These are phyloP conservation scores for Capronia epimyces DNA, from an alignment of 2,329 filamentous ascomycete species.

Conservation along the genomic window DNA sequence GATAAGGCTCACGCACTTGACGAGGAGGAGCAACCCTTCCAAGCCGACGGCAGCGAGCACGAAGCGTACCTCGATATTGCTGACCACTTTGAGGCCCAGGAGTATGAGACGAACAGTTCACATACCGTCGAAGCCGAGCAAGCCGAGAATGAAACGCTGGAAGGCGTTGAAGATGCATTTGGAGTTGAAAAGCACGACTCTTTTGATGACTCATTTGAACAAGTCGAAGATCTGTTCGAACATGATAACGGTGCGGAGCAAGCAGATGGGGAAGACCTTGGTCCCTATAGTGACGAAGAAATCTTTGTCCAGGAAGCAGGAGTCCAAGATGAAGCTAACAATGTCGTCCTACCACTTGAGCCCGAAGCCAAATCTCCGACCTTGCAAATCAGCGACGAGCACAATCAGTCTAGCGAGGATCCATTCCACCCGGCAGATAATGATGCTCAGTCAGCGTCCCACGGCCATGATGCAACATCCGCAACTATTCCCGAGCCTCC, in stretches of 20 bases:
- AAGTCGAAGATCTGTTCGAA: constrained; percentile 12
- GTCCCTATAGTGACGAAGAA: constrained; percentile 21
- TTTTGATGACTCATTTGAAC: constrained; percentile 5
- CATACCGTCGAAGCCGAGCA: constrained; percentile 17
- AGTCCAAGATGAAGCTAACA: constrained; percentile 1
- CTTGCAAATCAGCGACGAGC: background rate
- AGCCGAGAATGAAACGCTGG: background rate
- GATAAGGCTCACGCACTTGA: background rate
- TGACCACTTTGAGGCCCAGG: constrained; percentile 4
- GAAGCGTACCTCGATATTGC: background rate
- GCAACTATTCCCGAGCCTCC: background rate
- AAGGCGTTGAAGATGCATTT: constrained; percentile 1
- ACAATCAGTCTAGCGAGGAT: background rate
- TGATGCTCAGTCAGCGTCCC: background rate
- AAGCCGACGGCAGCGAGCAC: background rate
- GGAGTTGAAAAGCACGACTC: background rate
- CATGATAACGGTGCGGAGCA: constrained; percentile 10
- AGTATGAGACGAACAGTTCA: constrained; percentile 18
- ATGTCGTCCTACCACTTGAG: background rate
- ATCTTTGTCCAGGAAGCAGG: constrained; percentile 13
- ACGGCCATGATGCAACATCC: background rate
- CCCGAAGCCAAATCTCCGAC: background rate
- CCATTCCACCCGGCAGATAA: background rate
- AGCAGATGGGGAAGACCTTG: constrained; percentile 7
- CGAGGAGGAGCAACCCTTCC: background rate